Base-by-base conservation (phyloP, 148 eudicot genomes). In the Fagopyrum tataricum region DNA sequence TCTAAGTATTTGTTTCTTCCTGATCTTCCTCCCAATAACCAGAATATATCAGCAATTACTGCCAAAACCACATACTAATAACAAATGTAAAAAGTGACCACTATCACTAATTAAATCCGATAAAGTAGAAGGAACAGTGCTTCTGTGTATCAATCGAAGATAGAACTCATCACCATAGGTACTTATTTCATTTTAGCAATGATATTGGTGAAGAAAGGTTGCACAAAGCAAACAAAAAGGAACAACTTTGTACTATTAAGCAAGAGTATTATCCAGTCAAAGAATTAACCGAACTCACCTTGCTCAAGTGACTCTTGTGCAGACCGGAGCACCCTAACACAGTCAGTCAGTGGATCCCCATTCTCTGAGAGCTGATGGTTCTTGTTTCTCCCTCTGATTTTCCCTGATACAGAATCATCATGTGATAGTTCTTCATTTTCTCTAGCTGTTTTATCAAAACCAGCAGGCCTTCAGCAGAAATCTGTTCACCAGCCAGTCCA, bases 271-370 rank as follows among this genome's bases (percentile, higher is more conserved):
- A 64, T 64, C n/a, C 39, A 26, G 43, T 37, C 69, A 64, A 37
- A 10, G 18, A 39, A 4, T 31, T 4, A 64, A 39, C 4, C 14
- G 59, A 72, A 37, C 68, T 47, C 40, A 95, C 98, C 98, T 89
- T 81, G 84, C 78, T 86, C 86, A 74, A 95, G 90, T 15, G 87
- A 90, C 70, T 85, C 90, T 78, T 91, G 93, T 26, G 86, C 91
- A 76, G 83, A 81, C 72, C 90, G 96, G 77, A 95, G 85, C 73
- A 75, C 64, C 53, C 51, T 23, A 75, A 90, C 81, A 61, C 91
- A 84, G 68, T 84, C 88, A 44, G 86, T 74, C 59, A 95, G 80
- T 67, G 88, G 90, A 85, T 95, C 96, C 62, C 68, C 53, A 74
- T 84, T 83, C 4, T 44, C 52, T 10, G 86, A 78, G 21, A 77